Percentiles rank a stretch among this genome's conserved stretches.
Conservation (phyloP, 768 basidiomycete species). For the Kwoniella sp. region DNA sequence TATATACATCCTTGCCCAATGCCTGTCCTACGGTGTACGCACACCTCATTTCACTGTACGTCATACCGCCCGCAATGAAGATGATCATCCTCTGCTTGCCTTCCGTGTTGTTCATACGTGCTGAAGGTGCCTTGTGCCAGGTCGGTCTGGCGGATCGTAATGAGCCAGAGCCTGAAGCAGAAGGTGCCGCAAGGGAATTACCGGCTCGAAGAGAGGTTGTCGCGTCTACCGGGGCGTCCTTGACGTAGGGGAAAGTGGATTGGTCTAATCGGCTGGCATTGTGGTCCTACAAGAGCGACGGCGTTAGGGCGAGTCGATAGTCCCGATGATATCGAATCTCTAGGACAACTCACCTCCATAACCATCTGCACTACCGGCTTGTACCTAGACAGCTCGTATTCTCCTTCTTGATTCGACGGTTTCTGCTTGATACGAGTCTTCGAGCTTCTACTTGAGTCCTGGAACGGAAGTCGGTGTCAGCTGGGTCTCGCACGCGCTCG, state of each 20-base stretch:
- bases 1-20: conserved; percentile 83
- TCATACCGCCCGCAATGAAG: conserved; percentile 92
- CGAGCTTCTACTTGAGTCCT: conserved; percentile 59
- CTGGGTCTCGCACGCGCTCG: neutral
- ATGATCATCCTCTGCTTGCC: conserved; percentile 72
- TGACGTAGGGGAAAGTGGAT: conserved; percentile 84
- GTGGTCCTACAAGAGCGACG: conserved; percentile 67
- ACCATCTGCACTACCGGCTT: conserved; percentile 79
- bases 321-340: too few relatives aligned
- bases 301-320: conserved; percentile 6
- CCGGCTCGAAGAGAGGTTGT: conserved; percentile 55
- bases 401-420: conserved; percentile 67
- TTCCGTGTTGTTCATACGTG: conserved; percentile 58
- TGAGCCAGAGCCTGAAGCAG: conserved; percentile 64
- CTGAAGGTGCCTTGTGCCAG: conserved; percentile 75
- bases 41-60: conserved; percentile 90
- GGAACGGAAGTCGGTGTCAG: neutral
- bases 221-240: conserved; percentile 64
- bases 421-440: conserved; percentile 83
- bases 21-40: conserved; percentile 75
- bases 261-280: conserved; percentile 71
- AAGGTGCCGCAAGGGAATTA: conserved; percentile 44
- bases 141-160: conserved; percentile 84
- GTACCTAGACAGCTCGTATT: conserved; percentile 93
- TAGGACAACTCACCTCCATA: conserved; percentile 73